Evolutionary conservation across 805 yeast species (phyloP), one percentile per base, ranked within the genome.

Genomic region (Candida jianshihensis): DNA sequence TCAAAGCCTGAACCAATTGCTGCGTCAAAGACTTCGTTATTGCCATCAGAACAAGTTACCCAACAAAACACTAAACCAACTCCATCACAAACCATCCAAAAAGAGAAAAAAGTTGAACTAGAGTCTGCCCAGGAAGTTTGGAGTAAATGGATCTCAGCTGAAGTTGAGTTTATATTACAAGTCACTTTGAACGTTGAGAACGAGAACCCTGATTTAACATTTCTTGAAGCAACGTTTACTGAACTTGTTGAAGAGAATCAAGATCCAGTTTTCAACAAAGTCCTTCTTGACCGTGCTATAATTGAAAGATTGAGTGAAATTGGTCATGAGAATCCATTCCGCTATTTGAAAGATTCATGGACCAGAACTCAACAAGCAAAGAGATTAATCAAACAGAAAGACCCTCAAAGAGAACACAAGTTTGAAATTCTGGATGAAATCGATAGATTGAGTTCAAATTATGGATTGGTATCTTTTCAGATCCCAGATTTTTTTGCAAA

Each of bases 401-500:
- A 70, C 39, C 54, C 63, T 4, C 39, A 58, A 18, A 62, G 60
- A 36, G 54, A 55, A 2, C 49, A 49, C 13, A 73, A 75, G 41
- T 26, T 62, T 3, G 49, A 48, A 6, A 39, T 75, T 6, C 57
- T 77, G 34, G 64, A 68, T 37, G 76, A 75, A 39, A 59, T 73
- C 18, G 66, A 72, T 31, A 56, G 71, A 29, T 60, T 72, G 29
- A 53, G 73, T 13, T 60, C 77, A 12, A 76, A 82, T 19, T 84
- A 78, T 56, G 87, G 85, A 0, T 61, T 79, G 20, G 78, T 83
- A 17, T 58, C 79, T 17, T 78, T 83, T 51, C 86, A 79, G 55
- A 71, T 78, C 3, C 80, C 83, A 9, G 89, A 80, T 37, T 50
- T 53, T 56, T 53, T 53, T 32, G 42, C 70, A 15, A 54, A 57